phyloP scores from a whole-genome alignment of 352 stramenopile genomes.

The Globisporangium okanoganense region DNA sequence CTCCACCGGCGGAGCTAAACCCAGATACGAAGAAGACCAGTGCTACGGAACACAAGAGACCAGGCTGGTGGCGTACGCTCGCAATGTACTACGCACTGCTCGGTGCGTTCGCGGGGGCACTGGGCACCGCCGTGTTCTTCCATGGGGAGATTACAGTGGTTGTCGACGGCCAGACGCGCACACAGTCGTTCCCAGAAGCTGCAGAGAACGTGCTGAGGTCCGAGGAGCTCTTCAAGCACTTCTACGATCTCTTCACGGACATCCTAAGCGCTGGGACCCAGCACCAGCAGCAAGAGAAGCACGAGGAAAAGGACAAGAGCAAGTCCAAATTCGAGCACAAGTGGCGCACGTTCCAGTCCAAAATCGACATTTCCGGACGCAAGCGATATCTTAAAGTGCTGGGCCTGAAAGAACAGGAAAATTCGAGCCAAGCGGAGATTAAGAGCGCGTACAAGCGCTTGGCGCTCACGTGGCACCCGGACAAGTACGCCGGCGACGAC shows the following conservation, averaged over 20 bases:
- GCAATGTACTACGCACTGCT: slow-evolving; percentile 4
- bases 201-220: slow-evolving; percentile 5
- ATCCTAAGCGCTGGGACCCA: neutral
- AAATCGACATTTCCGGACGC: slow-evolving; percentile 19
- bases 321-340: slow-evolving; percentile 10
- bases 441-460: slow-evolving; percentile 20
- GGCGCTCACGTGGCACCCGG: slow-evolving; percentile 24
- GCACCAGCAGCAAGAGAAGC: neutral
- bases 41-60: neutral
- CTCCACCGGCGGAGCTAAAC: neutral
- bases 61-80: slow-evolving; percentile 8
- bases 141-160: slow-evolving; percentile 8
- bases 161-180: neutral
- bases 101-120: neutral
- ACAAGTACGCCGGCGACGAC: slow-evolving; percentile 21
- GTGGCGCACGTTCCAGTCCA: slow-evolving; percentile 14
- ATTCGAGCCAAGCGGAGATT: slow-evolving; percentile 13
- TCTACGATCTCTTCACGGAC: slow-evolving; percentile 3
- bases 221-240: slow-evolving; percentile 4
- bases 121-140: slow-evolving; percentile 1
- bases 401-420: neutral
- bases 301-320: neutral
- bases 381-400: slow-evolving; percentile 18
- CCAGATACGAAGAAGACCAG: neutral
- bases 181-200: slow-evolving; percentile 3